Base-by-base conservation (phyloP, 139 green algal genomes). In the Raphidocelis subcapitata region DNA sequence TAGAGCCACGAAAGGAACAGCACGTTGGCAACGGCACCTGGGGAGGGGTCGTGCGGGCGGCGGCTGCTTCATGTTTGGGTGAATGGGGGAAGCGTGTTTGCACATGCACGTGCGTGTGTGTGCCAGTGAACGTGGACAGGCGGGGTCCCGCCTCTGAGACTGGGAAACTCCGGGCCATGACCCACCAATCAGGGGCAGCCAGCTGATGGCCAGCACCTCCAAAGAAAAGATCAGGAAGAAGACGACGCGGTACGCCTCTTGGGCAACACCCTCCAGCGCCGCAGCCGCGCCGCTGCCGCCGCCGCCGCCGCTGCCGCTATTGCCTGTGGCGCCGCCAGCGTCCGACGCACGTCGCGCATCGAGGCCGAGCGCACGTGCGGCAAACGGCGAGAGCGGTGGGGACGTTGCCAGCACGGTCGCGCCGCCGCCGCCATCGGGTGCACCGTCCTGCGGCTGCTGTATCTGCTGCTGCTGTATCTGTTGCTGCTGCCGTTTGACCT, bases 1-100 rank as follows among this genome's bases (percentile, higher is more conserved):
- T 93, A 95, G 63, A 96, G 76, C 86, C 88, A 96, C 3, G 83
- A 87, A 0, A 89, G 72, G 33, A 90, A 68, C 26, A 94, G 24
- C 26, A 91, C 80, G 49, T 83, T 81, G 5, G 92, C n/a, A 24
- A 62, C 21, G 0, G 12, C 51, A 31, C 90, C 90, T 88, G 83
- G 69, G 70, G 5, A 16, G 1, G 18, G 23, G 14, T 10, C n/a
- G 16, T 36, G 56, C 26, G 18, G 26, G 14, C 21, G 16, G 33
- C n/a, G 10, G 44, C n/a, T 55, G n/a, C 15, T 47, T 35, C 28
- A 72, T 15, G 33, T 41, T 32, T 32, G 29, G 23, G 1, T 26
- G 41, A 61, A 55, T n/a, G 32, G n/a, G 28, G 37, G 1, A 31
- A 4, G 28, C 29, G 31, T 5, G 5, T 20, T 12, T 24, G 26